A percentile compares a stretch with the other conserved stretches of the same genome.
phyloP scores from a whole-genome alignment of 192 early-diverging fungal genomes.

The Rhizophagus clarus region DNA sequence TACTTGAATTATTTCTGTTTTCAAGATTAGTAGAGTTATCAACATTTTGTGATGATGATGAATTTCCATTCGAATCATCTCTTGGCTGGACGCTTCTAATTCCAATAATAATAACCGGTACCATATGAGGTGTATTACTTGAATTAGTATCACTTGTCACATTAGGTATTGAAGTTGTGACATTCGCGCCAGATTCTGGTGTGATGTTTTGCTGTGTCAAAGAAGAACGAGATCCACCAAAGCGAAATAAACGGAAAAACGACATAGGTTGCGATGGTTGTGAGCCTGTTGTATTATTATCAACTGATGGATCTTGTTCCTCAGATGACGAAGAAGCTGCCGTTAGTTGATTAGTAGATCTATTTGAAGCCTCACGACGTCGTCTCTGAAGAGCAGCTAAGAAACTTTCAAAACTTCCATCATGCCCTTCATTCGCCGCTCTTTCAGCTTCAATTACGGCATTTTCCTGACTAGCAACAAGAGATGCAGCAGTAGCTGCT shows the following conservation, averaged over 20 bases:
- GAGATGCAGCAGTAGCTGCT: constrained; percentile 15
- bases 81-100: constrained; percentile 13
- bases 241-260: constrained; percentile 23
- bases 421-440: constrained; percentile 9
- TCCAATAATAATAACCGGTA: constrained; percentile 25
- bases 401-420: constrained; percentile 28
- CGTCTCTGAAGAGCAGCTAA: constrained; percentile 22
- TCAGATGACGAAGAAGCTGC: constrained; percentile 3
- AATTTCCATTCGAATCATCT: neutral
- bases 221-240: constrained; percentile 17
- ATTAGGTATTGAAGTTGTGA: neutral
- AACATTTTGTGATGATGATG: neutral
- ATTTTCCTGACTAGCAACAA: constrained; percentile 27
- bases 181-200: neutral
- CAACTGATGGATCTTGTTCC: neutral
- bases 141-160: neutral
- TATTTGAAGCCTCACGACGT: constrained; percentile 14
- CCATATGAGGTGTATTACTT: constrained; percentile 22
- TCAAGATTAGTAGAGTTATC: neutral
- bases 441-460: constrained; percentile 27
- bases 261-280: constrained; percentile 16
- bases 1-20: neutral
- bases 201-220: neutral
- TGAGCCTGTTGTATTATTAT: neutral
- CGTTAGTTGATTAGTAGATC: neutral